These are phyloP conservation scores for Murraya koenigii DNA, from an alignment of 345 rosid genomes.

Conservation along the genomic window DNA sequence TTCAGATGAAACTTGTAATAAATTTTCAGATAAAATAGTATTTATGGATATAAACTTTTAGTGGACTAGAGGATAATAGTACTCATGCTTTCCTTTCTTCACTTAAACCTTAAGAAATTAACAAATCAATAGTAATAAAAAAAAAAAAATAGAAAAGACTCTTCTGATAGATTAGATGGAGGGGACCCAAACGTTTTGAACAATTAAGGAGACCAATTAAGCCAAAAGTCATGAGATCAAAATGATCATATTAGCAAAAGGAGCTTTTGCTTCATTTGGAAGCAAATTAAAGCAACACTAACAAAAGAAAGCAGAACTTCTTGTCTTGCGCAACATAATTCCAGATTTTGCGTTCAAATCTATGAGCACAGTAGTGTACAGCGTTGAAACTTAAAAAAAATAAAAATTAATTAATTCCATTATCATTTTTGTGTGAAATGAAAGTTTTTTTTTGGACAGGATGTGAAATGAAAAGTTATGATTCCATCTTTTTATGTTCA, in stretches of 20 bases:
- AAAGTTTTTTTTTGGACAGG: too few species aligned
- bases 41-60: too few species aligned
- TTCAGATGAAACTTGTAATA: too few species aligned
- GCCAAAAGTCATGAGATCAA: constrained; percentile 1
- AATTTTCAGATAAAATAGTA: too few species aligned
- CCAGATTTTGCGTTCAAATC: neutral
- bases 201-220: neutral
- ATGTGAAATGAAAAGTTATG: neutral
- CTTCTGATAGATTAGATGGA: neutral
- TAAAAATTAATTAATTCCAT: neutral
- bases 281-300: neutral
- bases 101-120: neutral
- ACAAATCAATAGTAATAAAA: neutral
- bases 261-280: constrained; percentile 1
- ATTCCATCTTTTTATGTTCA: neutral
- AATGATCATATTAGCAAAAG: neutral
- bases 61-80: too few species aligned
- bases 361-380: neutral
- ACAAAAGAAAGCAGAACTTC: neutral
- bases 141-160: neutral
- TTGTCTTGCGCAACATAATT: neutral
- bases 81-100: too few species aligned
- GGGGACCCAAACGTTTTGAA: neutral
- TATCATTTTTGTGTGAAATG: neutral
- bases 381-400: too few species aligned